phyloP scores from a whole-genome alignment of 148 eudicot genomes.

The Rhododendron ferrugineum region DNA sequence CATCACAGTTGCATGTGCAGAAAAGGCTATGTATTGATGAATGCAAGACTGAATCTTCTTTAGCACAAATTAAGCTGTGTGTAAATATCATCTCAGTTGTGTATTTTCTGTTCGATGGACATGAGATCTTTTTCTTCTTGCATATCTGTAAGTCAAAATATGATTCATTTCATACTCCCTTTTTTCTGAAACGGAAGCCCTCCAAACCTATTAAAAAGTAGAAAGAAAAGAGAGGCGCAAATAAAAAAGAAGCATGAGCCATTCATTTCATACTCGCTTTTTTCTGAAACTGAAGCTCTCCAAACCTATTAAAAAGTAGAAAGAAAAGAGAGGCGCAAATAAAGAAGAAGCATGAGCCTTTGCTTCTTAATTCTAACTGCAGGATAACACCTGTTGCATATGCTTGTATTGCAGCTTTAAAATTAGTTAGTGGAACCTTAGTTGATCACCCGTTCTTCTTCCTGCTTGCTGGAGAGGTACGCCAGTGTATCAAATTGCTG shows the following conservation, averaged over 20 bases:
- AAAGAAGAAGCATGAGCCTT: not conserved
- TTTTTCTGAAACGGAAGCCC: not conserved
- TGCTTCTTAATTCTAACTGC: not conserved
- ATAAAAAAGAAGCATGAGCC: not conserved
- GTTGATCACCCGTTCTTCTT: not conserved
- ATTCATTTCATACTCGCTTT: not conserved
- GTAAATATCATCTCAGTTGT: not conserved
- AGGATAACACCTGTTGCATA: not conserved
- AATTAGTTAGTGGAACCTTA: not conserved
- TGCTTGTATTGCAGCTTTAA: not conserved
- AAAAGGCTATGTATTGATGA: not conserved
- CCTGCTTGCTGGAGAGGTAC: not conserved
- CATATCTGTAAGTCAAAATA: not conserved
- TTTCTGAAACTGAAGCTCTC: not conserved
- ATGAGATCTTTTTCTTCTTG: not conserved
- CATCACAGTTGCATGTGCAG: not conserved
- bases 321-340: not conserved
- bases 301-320: not conserved
- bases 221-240: not conserved
- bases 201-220: not conserved
- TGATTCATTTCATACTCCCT: not conserved
- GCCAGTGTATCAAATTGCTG: not conserved
- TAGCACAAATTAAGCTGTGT: not conserved
- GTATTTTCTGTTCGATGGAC: not conserved
- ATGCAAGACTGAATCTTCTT: slow-evolving; percentile 1